These are phyloP conservation scores for Colletotrichum liriopes DNA, from an alignment of 2,329 filamentous ascomycete species.

Conservation along the genomic window DNA sequence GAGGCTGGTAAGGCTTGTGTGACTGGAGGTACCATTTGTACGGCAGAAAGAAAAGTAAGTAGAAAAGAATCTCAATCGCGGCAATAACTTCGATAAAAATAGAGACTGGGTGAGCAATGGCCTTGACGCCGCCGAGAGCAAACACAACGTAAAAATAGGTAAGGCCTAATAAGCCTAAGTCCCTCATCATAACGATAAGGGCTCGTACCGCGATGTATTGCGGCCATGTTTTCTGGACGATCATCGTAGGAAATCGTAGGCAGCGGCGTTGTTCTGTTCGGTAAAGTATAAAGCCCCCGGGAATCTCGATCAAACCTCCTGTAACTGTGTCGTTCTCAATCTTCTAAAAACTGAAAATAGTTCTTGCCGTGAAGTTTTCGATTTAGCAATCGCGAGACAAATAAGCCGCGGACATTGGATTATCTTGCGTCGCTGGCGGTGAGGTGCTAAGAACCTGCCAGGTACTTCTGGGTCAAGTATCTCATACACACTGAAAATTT, in stretches of 20 bases:
- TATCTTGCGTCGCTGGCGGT: neutral
- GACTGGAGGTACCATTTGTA: conserved; percentile 57
- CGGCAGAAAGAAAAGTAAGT: conserved; percentile 59
- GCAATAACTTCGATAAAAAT: conserved; percentile 46
- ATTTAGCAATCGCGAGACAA: too few species aligned
- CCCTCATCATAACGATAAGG: conserved; percentile 30
- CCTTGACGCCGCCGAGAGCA: conserved; percentile 43
- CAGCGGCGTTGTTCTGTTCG: neutral
- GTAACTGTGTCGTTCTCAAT: neutral
- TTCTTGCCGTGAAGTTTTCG: neutral
- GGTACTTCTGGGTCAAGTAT: neutral
- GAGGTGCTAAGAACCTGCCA: neutral
- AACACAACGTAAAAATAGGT: conserved; percentile 45
- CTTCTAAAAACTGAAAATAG: neutral
- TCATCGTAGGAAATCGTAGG: conserved; percentile 3
- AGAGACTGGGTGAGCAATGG: conserved; percentile 47
- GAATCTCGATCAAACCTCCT: neutral
- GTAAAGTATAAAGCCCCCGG: neutral
- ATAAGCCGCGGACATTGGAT: neutral
- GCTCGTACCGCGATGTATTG: conserved; percentile 34
- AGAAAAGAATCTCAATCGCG: conserved; percentile 60
- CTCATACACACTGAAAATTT: neutral
- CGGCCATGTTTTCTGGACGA: conserved; percentile 40
- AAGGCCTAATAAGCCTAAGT: conserved; percentile 41
- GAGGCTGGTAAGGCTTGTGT: conserved; percentile 27